Base-by-base conservation (phyloP, 495 filamentous ascomycete species). In the Parathielavia appendiculata region DNA sequence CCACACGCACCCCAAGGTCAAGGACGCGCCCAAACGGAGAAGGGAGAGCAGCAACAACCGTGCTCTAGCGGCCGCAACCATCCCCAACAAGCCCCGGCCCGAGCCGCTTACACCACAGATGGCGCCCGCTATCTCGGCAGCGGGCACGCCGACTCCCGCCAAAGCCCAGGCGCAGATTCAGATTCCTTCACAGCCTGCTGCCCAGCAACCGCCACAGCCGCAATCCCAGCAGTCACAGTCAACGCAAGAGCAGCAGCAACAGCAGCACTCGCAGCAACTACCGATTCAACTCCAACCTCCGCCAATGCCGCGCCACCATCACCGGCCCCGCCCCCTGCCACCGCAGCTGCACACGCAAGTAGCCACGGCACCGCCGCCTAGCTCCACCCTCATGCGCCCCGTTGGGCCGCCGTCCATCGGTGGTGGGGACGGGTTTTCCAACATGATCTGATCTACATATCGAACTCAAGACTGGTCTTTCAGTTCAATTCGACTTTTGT, bases 1-100 rank as follows among this genome's bases (percentile, higher is more conserved):
- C 61, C 87, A 89, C 68, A 83, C 85, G 0, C 87, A 89, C 61
- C 81, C 82, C 7, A 90, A 89, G 65, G 79, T 86, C 57, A 87
- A 86, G 68, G 87, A 89, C 67, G 79, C 81, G 10, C 83, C 86
- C 14, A 89, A 89, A 65, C 79, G 85, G 20, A 80, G 86, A 54
- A 80, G 86, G 43, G 86, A 88, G 69, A 85, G 79, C 53, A 79
- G 74, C 53, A 77, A 86, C 62, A 74, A 71, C 5, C 71, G 75
- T 23, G 59, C 69, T 46, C 57, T 74, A 23, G 67, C 65, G 5
- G 63, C 67, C 7, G 56, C 73, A 30, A 70, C 61, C 40, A 69
- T 69, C 50, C 52, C 74, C 12, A 79, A 73, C 12, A 79, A 73
- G 54, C 71, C 71, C 16, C 73, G 73, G 57, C 59, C 65, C 1